phyloP scores from a whole-genome alignment of 2,329 filamentous ascomycete genomes.

The Talaromyces sp. region DNA sequence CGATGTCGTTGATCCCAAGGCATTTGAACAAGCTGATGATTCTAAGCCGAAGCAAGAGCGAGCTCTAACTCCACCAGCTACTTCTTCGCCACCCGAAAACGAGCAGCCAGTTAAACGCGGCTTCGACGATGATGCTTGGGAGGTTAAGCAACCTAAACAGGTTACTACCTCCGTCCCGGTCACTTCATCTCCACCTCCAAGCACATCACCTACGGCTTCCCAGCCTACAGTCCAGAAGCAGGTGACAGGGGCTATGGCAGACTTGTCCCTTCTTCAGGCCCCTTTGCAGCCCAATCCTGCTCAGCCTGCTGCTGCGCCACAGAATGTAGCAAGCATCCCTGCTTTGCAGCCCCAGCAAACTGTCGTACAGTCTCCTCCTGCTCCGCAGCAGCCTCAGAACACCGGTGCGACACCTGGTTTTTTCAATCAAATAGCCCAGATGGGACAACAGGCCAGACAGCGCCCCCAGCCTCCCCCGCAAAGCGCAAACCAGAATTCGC shows the following conservation, averaged over 20 bases:
- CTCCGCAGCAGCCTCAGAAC: conserved; percentile 39
- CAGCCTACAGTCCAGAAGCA: conserved; percentile 30
- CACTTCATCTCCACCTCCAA: conserved; percentile 22
- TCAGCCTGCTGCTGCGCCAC: conserved; percentile 53
- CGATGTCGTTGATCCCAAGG: conserved; percentile 84
- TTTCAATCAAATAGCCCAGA: conserved; percentile 52
- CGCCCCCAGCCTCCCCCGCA: conserved; percentile 69
- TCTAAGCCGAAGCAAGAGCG: conserved; percentile 40
- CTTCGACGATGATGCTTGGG: conserved; percentile 98
- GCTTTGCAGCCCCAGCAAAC: conserved; percentile 50
- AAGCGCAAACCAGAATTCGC: conserved; percentile 59
- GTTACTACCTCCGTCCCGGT: conserved; percentile 45
- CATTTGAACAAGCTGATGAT: conserved; percentile 69
- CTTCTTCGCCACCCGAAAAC: conserved; percentile 45
- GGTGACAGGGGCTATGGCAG: conserved; percentile 70
- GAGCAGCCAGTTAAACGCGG: conserved; percentile 59
- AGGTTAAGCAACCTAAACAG: conserved; percentile 80
- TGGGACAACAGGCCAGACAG: conserved; percentile 55
- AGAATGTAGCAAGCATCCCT: conserved; percentile 40
- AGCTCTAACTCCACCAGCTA: conserved; percentile 53
- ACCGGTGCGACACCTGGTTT: conserved; percentile 52
- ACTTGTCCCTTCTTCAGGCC: conserved; percentile 65
- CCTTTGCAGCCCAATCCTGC: conserved; percentile 60
- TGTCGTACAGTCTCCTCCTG: conserved; percentile 39
- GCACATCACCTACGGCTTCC: conserved; percentile 38